Percentiles rank a stretch among this genome's conserved stretches.
These are phyloP conservation scores for Penicillium sp. DNA, from an alignment of 2,329 filamentous ascomycete species.

Conservation along the genomic window DNA sequence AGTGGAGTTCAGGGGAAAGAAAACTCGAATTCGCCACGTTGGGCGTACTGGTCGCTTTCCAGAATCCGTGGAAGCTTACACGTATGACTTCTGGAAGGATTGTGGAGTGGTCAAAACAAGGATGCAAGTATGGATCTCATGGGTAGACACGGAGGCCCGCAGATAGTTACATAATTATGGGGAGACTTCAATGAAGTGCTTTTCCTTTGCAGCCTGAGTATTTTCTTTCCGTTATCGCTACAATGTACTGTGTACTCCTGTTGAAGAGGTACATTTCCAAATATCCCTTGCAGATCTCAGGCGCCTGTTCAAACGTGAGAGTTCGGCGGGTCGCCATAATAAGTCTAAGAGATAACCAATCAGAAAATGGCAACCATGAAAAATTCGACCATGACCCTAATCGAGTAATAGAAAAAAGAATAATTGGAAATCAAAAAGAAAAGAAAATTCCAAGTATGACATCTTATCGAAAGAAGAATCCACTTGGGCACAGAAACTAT, in stretches of 20 bases:
- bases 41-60: slow-evolving; percentile 5
- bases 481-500: slow-evolving; percentile 10
- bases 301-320: slow-evolving; percentile 12
- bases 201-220: too few relatives aligned
- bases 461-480: slow-evolving; percentile 8
- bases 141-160: too few relatives aligned
- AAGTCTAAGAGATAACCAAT: background rate
- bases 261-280: background rate
- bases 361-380: background rate
- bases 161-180: background rate
- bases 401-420: background rate
- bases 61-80: slow-evolving; percentile 10
- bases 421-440: background rate
- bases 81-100: slow-evolving; percentile 10
- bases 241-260: too few relatives aligned
- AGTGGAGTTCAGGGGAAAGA: slow-evolving; percentile 10
- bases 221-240: too few relatives aligned
- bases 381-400: background rate
- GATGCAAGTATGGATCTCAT: background rate
- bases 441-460: slow-evolving; percentile 4
- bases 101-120: slow-evolving; percentile 5
- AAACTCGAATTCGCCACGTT: slow-evolving; percentile 10
- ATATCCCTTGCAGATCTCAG: slow-evolving; percentile 8
- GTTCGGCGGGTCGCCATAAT: slow-evolving; percentile 4
- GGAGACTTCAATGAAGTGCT: too few relatives aligned